These are phyloP conservation scores for Penicillium sp. DNA, from an alignment of 2,329 filamentous ascomycete species.

Conservation along the genomic window DNA sequence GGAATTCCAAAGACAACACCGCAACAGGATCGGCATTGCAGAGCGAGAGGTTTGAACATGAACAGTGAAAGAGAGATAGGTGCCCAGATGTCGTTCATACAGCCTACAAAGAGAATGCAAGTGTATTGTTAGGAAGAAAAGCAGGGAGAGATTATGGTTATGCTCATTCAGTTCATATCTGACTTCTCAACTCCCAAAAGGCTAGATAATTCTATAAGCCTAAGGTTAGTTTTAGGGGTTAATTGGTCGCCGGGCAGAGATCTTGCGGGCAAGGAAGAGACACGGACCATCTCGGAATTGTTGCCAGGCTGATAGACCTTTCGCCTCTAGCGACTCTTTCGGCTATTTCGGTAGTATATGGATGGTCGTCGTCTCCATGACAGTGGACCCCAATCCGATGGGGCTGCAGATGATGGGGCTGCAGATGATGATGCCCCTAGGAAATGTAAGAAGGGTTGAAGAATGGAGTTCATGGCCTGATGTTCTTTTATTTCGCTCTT, in stretches of 20 bases:
- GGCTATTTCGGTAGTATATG: not conserved
- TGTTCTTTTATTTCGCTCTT: no score
- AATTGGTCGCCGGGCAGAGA: not conserved
- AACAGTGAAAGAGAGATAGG: not conserved
- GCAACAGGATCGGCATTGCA: not conserved
- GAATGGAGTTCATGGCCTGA: not conserved
- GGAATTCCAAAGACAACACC: not conserved
- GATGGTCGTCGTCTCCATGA: no score
- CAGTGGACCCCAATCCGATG: not conserved
- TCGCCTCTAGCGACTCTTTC: no score
- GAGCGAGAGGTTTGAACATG: not conserved
- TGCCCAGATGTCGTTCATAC: not conserved
- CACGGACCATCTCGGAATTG: not conserved
- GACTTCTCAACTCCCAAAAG: not conserved
- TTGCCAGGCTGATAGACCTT: not conserved
- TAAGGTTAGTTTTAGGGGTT: not conserved
- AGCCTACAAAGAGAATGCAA: not conserved
- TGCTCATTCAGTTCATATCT: not conserved
- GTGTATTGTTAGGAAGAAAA: not conserved
- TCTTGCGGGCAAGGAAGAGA: slow-evolving; percentile 3
- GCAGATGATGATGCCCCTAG: no score
- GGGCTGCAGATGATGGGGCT: not conserved
- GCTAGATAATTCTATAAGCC: no score
- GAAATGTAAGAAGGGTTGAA: not conserved
- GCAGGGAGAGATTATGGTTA: not conserved